A percentile compares a stretch with the other conserved stretches of the same genome.
Evolutionary conservation across 1,139 yeast species (phyloP).

Genomic region (Blastobotrys serpentis): DNA sequence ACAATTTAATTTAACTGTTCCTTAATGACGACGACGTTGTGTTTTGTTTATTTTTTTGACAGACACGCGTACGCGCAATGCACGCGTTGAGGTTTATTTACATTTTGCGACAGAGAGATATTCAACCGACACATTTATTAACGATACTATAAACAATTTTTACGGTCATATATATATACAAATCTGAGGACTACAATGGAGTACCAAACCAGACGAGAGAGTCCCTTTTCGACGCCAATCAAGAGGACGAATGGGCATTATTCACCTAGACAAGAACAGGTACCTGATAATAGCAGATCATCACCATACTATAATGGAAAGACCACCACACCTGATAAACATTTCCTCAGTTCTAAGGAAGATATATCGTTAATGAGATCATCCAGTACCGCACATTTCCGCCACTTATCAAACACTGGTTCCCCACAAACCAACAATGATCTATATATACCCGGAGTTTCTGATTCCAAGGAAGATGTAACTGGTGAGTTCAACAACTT

Average conservation of each 20-base stretch:
- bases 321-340: neutral
- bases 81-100: slow-evolving; percentile 4
- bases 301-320: slow-evolving; percentile 7
- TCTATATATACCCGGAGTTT: slow-evolving; percentile 37
- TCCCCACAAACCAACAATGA: slow-evolving; percentile 19
- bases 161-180: neutral
- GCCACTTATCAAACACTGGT: slow-evolving; percentile 26
- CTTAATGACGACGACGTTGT: neutral
- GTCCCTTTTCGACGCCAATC: slow-evolving; percentile 1
- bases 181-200: neutral
- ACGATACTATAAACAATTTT: neutral
- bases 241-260: neutral
- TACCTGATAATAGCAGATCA: neutral
- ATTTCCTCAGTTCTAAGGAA: neutral
- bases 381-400: slow-evolving; percentile 28
- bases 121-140: too few relatives aligned
- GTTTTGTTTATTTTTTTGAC: slow-evolving; percentile 1
- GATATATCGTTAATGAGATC: slow-evolving; percentile 23
- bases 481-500: slow-evolving; percentile 27
- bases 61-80: slow-evolving; percentile 3
- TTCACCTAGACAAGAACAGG: neutral
- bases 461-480: slow-evolving; percentile 39
- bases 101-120: neutral
- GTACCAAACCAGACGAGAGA: slow-evolving; percentile 1
- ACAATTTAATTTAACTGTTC: too few relatives aligned